These are phyloP conservation scores for Kodamaea suecica DNA, from an alignment of 1,139 yeast species.

Conservation along the genomic window DNA sequence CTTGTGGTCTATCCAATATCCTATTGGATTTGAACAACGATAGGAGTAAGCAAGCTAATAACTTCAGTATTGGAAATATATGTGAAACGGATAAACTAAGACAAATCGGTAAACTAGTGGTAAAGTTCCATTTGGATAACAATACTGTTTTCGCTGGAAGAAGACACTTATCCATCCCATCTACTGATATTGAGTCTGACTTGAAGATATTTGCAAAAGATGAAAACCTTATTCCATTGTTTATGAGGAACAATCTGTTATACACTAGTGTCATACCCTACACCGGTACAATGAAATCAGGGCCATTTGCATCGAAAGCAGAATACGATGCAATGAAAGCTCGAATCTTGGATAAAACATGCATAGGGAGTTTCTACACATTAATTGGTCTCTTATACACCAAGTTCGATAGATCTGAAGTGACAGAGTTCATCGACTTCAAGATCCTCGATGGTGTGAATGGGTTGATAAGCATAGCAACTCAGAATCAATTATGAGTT, in stretches of 20 bases:
- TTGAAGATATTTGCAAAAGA: conserved; percentile 21
- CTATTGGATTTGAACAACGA: conserved; percentile 8
- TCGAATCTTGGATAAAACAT: conserved; percentile 24
- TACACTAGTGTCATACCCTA: conserved; percentile 30
- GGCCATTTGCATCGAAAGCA: conserved; percentile 14
- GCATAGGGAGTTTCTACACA: conserved; percentile 39
- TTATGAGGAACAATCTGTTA: conserved; percentile 33
- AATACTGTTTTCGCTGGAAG: conserved; percentile 27
- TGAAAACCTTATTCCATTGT: conserved; percentile 24
- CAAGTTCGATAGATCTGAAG: conserved; percentile 26
- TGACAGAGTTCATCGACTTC: conserved; percentile 26
- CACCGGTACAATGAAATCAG: conserved; percentile 26
- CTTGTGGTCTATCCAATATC: conserved; percentile 23
- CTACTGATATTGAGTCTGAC: conserved; percentile 24
- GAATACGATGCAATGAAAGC: conserved; percentile 11
- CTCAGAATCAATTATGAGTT: conserved; percentile 3
- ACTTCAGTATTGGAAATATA: neutral
- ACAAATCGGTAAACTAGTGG: conserved; percentile 20
- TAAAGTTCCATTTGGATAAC: conserved; percentile 20
- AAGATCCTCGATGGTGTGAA: conserved; percentile 28
- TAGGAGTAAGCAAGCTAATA: neutral
- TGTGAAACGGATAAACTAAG: conserved; percentile 18
- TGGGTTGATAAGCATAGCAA: conserved; percentile 17
- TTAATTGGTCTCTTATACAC: conserved; percentile 36
- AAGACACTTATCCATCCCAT: conserved; percentile 27